These are phyloP conservation scores for Pichiaceae sp. DNA, from an alignment of 1,139 yeast genomes.

Conservation along the genomic window DNA sequence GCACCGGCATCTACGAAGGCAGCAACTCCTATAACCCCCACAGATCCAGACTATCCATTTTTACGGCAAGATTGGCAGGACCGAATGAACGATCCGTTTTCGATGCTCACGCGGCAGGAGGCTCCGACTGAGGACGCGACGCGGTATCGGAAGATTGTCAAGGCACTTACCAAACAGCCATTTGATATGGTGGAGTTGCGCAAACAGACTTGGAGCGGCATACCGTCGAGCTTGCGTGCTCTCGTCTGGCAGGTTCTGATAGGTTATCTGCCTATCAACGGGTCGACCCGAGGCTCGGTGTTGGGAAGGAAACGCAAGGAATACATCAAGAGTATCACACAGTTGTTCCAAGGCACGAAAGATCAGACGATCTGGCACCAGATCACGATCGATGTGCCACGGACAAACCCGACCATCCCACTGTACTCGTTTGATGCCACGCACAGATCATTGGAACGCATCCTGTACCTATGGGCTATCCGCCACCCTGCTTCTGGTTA, in stretches of 20 bases:
- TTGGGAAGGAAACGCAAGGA: slow-evolving; percentile 78
- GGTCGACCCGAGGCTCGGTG: slow-evolving; percentile 62
- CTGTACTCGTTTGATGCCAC: slow-evolving; percentile 64
- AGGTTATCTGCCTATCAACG: slow-evolving; percentile 86
- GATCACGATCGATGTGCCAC: slow-evolving; percentile 87
- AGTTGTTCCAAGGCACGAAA: slow-evolving; percentile 45
- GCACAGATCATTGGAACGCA: slow-evolving; percentile 70
- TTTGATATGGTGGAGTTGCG: slow-evolving; percentile 64
- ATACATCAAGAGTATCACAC: slow-evolving; percentile 62
- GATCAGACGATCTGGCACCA: slow-evolving; percentile 93
- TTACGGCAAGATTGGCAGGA: slow-evolving; percentile 20
- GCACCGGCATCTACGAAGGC: not conserved
- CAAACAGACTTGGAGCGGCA: slow-evolving; percentile 88
- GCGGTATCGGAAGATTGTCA: slow-evolving; percentile 60
- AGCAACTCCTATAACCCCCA: not conserved
- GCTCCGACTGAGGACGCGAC: slow-evolving; percentile 30
- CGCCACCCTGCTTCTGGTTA: slow-evolving; percentile 98
- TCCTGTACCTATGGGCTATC: slow-evolving; percentile 89
- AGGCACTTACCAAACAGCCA: slow-evolving; percentile 49
- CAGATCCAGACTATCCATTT: slow-evolving; percentile 14
- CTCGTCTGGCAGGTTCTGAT: slow-evolving; percentile 81
- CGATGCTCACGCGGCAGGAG: slow-evolving; percentile 31
- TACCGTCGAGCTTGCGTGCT: slow-evolving; percentile 77
- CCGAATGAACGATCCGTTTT: slow-evolving; percentile 27
- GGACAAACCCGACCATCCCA: slow-evolving; percentile 83